Conservation (phyloP, 495 filamentous ascomycete genomes). For the Hypoxylon cercidicola region DNA sequence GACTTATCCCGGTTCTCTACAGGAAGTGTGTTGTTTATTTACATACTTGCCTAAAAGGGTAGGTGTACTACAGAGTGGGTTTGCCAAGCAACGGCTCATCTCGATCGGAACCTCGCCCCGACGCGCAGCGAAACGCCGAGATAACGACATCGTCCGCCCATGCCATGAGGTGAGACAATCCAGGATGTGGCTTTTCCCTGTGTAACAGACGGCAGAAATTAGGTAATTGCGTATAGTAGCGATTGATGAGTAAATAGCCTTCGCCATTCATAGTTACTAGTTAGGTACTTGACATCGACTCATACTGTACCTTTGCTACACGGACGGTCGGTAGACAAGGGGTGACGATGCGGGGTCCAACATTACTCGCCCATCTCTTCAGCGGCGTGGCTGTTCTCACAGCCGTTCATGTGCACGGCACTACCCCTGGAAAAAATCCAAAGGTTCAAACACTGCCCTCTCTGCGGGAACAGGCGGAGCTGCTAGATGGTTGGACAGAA, state of each 20-base stretch:
- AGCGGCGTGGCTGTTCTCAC: slow-evolving; percentile 24
- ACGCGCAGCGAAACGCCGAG: slow-evolving; percentile 12
- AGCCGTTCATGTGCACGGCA: slow-evolving; percentile 10
- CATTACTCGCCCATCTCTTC: slow-evolving; percentile 13
- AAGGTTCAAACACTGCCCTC: slow-evolving; percentile 51
- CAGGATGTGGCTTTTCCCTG: neutral
- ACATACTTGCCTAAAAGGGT: slow-evolving; percentile 24
- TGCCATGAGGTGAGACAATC: neutral
- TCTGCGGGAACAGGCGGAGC: slow-evolving; percentile 53
- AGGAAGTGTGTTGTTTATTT: slow-evolving; percentile 1
- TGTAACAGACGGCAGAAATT: neutral
- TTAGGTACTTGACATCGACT: neutral
- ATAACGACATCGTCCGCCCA: slow-evolving; percentile 8
- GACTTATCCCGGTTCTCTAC: neutral
- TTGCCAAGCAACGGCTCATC: slow-evolving; percentile 33
- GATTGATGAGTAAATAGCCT: neutral
- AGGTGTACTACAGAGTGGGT: slow-evolving; percentile 13
- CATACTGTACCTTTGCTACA: neutral
- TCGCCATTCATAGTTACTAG: neutral
- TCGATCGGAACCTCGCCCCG: slow-evolving; percentile 24
- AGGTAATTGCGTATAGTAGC: neutral
- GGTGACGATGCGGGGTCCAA: slow-evolving; percentile 37
- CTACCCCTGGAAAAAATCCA: slow-evolving; percentile 41
- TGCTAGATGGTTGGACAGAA: slow-evolving; percentile 55
- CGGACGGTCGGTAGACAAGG: neutral